These are phyloP conservation scores for Clarkia xantiana DNA, from an alignment of 345 rosid species.

Conservation along the genomic window DNA sequence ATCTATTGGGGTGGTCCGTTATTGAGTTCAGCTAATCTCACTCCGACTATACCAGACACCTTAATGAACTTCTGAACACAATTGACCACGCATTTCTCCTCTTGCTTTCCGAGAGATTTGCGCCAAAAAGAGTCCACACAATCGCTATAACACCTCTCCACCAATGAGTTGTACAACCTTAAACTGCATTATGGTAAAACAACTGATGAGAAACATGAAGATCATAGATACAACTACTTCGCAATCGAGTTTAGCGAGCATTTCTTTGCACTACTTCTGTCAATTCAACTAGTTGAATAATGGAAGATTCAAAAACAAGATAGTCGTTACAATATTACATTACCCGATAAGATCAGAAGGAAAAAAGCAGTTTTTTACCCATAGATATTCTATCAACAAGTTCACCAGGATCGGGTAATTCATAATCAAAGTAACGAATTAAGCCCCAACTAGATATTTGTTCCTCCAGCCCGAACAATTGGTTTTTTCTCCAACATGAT, in stretches of 20 bases:
- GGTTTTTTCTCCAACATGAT: too few species aligned
- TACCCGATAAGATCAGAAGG: too few species aligned
- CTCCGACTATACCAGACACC: constrained; percentile 11
- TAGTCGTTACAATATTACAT: too few species aligned
- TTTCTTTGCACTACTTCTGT: too few species aligned
- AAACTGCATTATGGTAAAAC: constrained; percentile 7
- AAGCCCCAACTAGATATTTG: too few species aligned
- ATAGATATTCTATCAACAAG: too few species aligned
- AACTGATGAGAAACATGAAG: not conserved
- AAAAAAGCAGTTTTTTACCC: too few species aligned
- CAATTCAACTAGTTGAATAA: too few species aligned
- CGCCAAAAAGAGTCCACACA: constrained; percentile 13
- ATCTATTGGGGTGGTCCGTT: not conserved
- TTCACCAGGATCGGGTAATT: too few species aligned
- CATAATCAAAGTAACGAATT: too few species aligned
- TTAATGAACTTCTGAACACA: constrained; percentile 15
- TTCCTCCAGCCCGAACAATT: too few species aligned
- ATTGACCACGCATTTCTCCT: constrained; percentile 12
- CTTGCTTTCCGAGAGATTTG: constrained; percentile 12
- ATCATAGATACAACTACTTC: not conserved
- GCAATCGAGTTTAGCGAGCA: not conserved
- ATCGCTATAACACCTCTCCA: constrained; percentile 15
- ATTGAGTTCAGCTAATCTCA: constrained; percentile 12
- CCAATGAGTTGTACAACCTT: constrained; percentile 15
- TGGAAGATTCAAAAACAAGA: too few species aligned